Evolutionary conservation across 768 basidiomycete genomes (phyloP).

Genomic region (Rhizopogon vinicolor): DNA sequence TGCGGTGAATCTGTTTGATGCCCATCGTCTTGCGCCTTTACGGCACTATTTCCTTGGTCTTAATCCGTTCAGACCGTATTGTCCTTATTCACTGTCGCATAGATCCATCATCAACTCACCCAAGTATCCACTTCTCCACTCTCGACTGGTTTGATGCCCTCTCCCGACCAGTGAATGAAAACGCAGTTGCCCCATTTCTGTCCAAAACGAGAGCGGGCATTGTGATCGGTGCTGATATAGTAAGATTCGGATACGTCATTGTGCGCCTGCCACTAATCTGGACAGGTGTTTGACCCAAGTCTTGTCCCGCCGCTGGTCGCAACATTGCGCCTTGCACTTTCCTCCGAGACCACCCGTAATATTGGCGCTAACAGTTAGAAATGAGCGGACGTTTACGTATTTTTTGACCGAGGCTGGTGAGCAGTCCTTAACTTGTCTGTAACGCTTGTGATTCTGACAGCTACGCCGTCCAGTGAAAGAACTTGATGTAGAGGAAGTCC

Average conservation of each 20-base stretch:
- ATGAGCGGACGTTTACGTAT: conserved; percentile 42
- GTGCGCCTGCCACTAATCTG: background rate
- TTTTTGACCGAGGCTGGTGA: conserved; percentile 38
- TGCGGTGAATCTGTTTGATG: background rate
- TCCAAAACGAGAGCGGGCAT: conserved; percentile 44
- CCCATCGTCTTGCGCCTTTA: background rate
- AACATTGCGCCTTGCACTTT: conserved; percentile 35
- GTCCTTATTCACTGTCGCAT: background rate
- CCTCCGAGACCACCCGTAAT: conserved; percentile 10
- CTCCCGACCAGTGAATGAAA: conserved; percentile 20
- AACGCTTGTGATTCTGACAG: background rate
- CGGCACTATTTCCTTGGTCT: background rate
- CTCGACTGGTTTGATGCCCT: conserved; percentile 68
- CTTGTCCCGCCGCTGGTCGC: conserved; percentile 55
- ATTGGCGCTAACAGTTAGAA: conserved; percentile 48
- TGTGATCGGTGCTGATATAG: conserved; percentile 71
- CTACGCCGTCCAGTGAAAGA: conserved; percentile 10
- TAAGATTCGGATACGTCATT: conserved; percentile 14
- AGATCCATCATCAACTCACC: conserved; percentile 56
- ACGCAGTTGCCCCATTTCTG: conserved; percentile 29
- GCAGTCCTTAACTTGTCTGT: background rate
- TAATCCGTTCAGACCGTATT: background rate
- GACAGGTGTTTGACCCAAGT: conserved; percentile 63
- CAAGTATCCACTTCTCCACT: conserved; percentile 36
- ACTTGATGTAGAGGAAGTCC: conserved; percentile 25